These are phyloP conservation scores for Nicotiana rustica DNA, from an alignment of 305 asterid species.

Conservation along the genomic window DNA sequence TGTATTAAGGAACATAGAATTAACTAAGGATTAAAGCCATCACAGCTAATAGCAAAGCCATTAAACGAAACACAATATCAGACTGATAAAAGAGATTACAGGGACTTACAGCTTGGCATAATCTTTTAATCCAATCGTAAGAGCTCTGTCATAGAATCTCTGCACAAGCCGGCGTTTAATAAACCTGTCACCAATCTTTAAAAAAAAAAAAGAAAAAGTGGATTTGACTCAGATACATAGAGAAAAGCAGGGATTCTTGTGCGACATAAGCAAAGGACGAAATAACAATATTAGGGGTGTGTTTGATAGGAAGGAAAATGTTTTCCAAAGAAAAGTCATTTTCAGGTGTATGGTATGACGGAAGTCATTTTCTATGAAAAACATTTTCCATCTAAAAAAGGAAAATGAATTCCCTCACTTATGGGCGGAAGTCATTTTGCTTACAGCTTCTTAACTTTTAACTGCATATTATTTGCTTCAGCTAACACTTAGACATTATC, in stretches of 20 bases:
- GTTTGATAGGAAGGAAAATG: no score
- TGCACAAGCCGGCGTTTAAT: slow-evolving; percentile 75
- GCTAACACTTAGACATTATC: no score
- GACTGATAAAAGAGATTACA: slow-evolving; percentile 18
- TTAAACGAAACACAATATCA: slow-evolving; percentile 30
- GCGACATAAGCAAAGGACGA: not conserved
- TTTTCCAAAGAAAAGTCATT: no score
- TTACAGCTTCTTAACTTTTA: no score
- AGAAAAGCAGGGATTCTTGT: slow-evolving; percentile 17
- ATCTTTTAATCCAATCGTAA: slow-evolving; percentile 73
- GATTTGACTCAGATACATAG: slow-evolving; percentile 30
- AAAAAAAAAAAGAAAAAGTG: slow-evolving; percentile 24
- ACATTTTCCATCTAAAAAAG: no score
- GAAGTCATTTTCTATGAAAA: no score
- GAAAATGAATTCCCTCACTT: no score
- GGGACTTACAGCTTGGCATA: slow-evolving; percentile 74
- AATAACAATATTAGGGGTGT: not conserved
- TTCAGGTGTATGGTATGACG: no score
- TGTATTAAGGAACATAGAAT: not conserved
- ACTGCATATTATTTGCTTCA: no score
- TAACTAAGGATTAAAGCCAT: not conserved
- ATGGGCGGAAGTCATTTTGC: no score
- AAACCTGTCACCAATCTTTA: slow-evolving; percentile 84
- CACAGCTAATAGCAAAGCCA: slow-evolving; percentile 16
- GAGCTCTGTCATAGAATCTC: slow-evolving; percentile 71